Base-by-base conservation (phyloP, 1,284 basidiomycete species). In the Filobasidium uniguttulatum region DNA sequence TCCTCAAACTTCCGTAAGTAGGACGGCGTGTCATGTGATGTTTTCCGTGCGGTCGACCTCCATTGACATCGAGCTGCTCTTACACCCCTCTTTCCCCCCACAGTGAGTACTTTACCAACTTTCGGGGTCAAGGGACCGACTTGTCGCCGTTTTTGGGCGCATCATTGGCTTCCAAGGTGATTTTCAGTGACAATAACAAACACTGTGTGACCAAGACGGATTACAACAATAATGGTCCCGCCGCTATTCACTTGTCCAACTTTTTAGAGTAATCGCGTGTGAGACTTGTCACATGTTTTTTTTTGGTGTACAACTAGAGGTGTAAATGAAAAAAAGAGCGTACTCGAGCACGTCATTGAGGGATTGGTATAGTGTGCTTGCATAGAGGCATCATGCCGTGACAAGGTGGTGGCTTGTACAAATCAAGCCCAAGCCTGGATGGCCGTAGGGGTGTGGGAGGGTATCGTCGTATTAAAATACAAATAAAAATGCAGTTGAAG, bases 51-150 rank as follows among this genome's bases (percentile, higher is more conserved):
- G 20, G 5, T 19, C 17, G 15, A 30, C 7, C 0, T 41, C 22
- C n/a, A 14, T 28, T 30, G 23, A 15, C 17, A 12, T 19, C 19
- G 22, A 20, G n/a, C n/a, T n/a, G n/a, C n/a, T n/a, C n/a, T n/a
- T n/a, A n/a, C n/a, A n/a, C 31, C 26, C n/a, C 36, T 14, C 19
- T n/a, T 19, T 26, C 8, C 34, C 5, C 10, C 12, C 5, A n/a
- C 44, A 65, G 63, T 6, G 88, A 93, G 23, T 93, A 93, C 67
- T 93, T 90, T 66, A 82, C 83, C 8, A 87, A 93, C 64, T 94
- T 85, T 64, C 78, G 85, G 55, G 84, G 89, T 45, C 81, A 80
- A 37, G 83, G 85, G 0, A 82, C 85, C 41, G 83, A 85, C 1
- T 72, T 85, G 20, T 83, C 86, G 2, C 82, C 83, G 7, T 94